Conservation (phyloP, 495 filamentous ascomycete species). For the Penicillium flavigenum region DNA sequence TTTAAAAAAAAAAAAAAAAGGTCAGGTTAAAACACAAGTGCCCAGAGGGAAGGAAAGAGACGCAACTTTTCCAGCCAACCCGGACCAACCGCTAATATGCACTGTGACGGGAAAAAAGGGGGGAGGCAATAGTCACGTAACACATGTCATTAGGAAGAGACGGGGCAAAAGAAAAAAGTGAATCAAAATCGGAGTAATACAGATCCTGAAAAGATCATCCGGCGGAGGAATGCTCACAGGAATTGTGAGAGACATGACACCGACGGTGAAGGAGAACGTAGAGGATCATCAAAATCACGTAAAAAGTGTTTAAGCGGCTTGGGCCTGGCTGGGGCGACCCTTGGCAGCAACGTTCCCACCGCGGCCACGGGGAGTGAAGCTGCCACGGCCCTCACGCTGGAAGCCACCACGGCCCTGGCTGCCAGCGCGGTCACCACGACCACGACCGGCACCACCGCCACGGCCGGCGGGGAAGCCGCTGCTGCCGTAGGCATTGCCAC, state of each 20-base stretch:
- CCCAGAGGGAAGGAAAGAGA: conserved; percentile 38
- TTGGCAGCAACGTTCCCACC: conserved; percentile 51
- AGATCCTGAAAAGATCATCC: conserved; percentile 33
- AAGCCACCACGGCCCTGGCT: conserved; percentile 68
- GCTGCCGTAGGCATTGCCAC: conserved; percentile 63
- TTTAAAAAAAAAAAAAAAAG: conserved; percentile 19
- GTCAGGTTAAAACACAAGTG: conserved; percentile 29
- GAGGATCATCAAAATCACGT: conserved; percentile 7
- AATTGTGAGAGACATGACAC: conserved; percentile 10
- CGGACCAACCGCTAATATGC: conserved; percentile 50
- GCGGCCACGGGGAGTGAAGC: conserved; percentile 53
- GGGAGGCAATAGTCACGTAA: conserved; percentile 40
- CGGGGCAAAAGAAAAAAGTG: conserved; percentile 17
- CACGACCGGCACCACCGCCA: conserved; percentile 53
- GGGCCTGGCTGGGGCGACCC: conserved; percentile 50
- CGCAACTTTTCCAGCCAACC: conserved; percentile 44
- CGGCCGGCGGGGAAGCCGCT: conserved; percentile 59
- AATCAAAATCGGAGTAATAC: conserved; percentile 48
- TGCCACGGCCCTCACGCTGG: conserved; percentile 63
- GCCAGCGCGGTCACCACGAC: conserved; percentile 65
- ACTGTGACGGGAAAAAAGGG: conserved; percentile 38
- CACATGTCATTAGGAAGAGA: conserved; percentile 47
- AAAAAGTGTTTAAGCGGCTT: conserved; percentile 41
- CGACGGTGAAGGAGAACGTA: conserved; percentile 10
- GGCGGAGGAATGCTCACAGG: neutral